Conservation (phyloP, 495 filamentous ascomycete species). For the Saxophila tyrrhenica region DNA sequence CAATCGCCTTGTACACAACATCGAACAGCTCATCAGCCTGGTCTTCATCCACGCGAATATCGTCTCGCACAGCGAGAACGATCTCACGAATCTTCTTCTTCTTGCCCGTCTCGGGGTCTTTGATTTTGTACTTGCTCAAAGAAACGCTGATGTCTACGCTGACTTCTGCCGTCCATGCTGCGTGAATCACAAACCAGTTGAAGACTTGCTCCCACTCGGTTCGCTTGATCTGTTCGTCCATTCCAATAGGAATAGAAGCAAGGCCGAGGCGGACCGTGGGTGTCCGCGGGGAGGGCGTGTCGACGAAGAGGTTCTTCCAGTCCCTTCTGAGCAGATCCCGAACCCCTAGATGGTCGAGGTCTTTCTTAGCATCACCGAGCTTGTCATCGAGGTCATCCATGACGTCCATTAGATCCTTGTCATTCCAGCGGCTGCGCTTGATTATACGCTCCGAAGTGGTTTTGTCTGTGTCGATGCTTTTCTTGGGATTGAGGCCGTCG, state of each 20-base stretch:
- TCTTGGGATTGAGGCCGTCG: constrained; percentile 8
- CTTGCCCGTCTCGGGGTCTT: constrained; percentile 8
- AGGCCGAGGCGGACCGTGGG: constrained; percentile 22
- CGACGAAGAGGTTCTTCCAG: constrained; percentile 22
- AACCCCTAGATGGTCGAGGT: constrained; percentile 15
- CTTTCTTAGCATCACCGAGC: constrained; percentile 20
- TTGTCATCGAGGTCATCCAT: constrained; percentile 23
- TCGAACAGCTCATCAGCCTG: constrained; percentile 23
- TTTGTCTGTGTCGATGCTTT: constrained; percentile 13
- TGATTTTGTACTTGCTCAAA: constrained; percentile 21
- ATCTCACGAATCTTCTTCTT: constrained; percentile 25
- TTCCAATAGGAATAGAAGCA: constrained; percentile 20
- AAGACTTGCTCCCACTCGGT: constrained; percentile 22
- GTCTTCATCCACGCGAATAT: constrained; percentile 19
- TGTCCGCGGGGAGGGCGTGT: constrained; percentile 20
- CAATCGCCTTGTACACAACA: constrained; percentile 14
- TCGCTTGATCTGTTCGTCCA: constrained; percentile 22
- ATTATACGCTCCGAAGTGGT: constrained; percentile 13
- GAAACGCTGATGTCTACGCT: constrained; percentile 19
- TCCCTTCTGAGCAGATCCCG: constrained; percentile 21
- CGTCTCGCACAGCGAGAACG: constrained; percentile 19
- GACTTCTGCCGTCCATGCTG: constrained; percentile 21
- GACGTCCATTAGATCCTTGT: constrained; percentile 10
- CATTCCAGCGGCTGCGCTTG: constrained; percentile 17
- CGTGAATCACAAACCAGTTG: constrained; percentile 24